Percentiles rank a stretch among this genome's conserved stretches.
These are phyloP conservation scores for Cardiospermum halicacabum DNA, from an alignment of 345 rosid species.

Conservation along the genomic window DNA sequence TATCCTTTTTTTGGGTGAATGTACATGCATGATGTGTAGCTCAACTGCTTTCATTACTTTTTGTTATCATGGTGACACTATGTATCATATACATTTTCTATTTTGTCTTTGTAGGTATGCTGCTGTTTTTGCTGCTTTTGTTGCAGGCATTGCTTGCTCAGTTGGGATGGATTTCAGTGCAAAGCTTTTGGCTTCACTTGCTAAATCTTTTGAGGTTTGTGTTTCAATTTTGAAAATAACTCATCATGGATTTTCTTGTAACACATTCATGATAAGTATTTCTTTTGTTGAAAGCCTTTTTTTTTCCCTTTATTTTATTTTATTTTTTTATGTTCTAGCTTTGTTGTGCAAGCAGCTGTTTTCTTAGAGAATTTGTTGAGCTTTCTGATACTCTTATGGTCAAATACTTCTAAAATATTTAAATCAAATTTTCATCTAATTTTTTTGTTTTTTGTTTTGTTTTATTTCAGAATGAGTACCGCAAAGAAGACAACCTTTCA, in stretches of 20 bases:
- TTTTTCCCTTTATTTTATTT: neutral
- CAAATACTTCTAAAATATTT: neutral
- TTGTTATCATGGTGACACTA: neutral
- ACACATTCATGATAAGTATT: neutral
- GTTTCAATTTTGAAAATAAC: slow-evolving; percentile 1
- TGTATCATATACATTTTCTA: slow-evolving; percentile 9
- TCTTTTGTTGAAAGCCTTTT: neutral
- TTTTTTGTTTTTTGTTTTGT: too few species aligned
- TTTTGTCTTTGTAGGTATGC: slow-evolving; percentile 55
- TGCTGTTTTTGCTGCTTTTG: slow-evolving; percentile 79
- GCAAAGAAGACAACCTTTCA: slow-evolving; percentile 70
- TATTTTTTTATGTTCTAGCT: too few species aligned
- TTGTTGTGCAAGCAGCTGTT: neutral
- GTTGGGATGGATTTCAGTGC: slow-evolving; percentile 91
- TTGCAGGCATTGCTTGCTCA: slow-evolving; percentile 82
- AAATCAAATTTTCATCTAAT: neutral
- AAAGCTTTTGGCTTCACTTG: slow-evolving; percentile 74
- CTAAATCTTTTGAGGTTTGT: slow-evolving; percentile 69
- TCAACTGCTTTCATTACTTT: neutral
- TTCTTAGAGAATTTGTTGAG: neutral
- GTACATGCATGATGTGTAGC: neutral
- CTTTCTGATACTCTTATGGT: neutral
- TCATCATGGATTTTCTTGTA: neutral
- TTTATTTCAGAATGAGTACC: slow-evolving; percentile 67
- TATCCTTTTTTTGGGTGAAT: neutral